Conservation (phyloP, 495 filamentous ascomycete species). For the Aspergillus panamensis region DNA sequence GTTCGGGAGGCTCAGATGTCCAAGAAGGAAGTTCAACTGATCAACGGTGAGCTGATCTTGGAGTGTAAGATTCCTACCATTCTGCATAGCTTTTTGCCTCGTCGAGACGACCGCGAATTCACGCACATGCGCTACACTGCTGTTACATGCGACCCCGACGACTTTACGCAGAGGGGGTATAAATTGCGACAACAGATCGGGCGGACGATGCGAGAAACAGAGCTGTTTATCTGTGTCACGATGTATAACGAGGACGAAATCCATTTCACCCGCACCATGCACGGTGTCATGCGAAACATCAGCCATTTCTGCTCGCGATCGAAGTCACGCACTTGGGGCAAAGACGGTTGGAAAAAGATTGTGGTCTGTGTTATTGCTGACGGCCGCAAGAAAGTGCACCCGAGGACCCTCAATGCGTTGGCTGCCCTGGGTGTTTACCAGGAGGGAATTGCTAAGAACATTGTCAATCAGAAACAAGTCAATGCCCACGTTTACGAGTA, state of each 20-base stretch:
- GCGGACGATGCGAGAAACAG: conserved; percentile 83
- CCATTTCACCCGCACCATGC: conserved; percentile 95
- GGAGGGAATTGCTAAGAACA: conserved; percentile 96
- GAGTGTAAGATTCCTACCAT: conserved; percentile 99
- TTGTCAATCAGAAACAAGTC: conserved; percentile 85
- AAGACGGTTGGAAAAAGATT: conserved; percentile 98
- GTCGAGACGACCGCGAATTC: conserved; percentile 90
- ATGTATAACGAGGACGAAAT: conserved; percentile 99
- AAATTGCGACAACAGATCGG: conserved; percentile 95
- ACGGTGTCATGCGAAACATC: conserved; percentile 98
- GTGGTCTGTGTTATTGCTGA: conserved; percentile 96
- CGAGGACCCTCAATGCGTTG: conserved; percentile 88
- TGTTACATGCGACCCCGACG: conserved; percentile 97
- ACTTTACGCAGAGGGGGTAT: conserved; percentile 84
- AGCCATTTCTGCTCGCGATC: conserved; percentile 90
- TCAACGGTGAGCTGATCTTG: conserved; percentile 95
- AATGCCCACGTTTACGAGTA: conserved; percentile 97
- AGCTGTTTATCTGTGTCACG: conserved; percentile 95
- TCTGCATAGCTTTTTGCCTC: conserved; percentile 88
- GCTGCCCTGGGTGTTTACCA: conserved; percentile 99
- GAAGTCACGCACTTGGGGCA: conserved; percentile 93
- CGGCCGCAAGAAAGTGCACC: conserved; percentile 90
- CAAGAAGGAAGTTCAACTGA: conserved; percentile 89
- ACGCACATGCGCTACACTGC: conserved; percentile 99
- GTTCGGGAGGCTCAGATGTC: conserved; percentile 81